Conservation (phyloP, 345 rosid species). For the Camelina neglecta region DNA sequence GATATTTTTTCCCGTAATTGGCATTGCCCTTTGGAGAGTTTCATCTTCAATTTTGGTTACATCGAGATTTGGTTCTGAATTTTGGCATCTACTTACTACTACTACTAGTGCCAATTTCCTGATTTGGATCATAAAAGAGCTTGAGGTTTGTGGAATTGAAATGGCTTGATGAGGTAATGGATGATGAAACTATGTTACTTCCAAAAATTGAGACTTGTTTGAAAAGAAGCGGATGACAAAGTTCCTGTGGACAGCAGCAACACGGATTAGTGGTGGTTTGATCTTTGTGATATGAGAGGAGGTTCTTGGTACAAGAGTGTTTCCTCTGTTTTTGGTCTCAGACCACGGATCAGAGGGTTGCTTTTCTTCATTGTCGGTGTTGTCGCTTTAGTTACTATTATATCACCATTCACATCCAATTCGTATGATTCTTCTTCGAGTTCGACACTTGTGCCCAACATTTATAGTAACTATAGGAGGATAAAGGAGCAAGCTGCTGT, state of each 20-base stretch:
- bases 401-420: constrained; percentile 70
- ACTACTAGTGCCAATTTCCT: constrained; percentile 25
- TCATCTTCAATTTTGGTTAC: constrained; percentile 27
- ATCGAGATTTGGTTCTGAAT: constrained; percentile 30
- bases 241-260: constrained; percentile 42
- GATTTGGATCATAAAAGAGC: constrained; percentile 41
- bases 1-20: constrained; percentile 21
- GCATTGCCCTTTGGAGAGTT: constrained; percentile 33
- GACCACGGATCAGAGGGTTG: constrained; percentile 68
- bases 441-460: constrained; percentile 52
- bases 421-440: constrained; percentile 55
- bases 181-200: constrained; percentile 38
- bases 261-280: constrained; percentile 36
- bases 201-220: constrained; percentile 40
- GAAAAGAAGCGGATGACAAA: constrained; percentile 49
- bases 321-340: constrained; percentile 66
- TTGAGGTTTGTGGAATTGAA: background rate
- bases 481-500: constrained; percentile 91
- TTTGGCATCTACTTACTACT: constrained; percentile 18
- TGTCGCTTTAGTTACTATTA: constrained; percentile 67
- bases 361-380: constrained; percentile 66
- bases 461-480: constrained; percentile 77
- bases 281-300: constrained; percentile 85
- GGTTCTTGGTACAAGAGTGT: constrained; percentile 72
- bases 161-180: constrained; percentile 22